phyloP scores from a whole-genome alignment of 2,329 filamentous ascomycete genomes.

The Fusarium avenaceum region DNA sequence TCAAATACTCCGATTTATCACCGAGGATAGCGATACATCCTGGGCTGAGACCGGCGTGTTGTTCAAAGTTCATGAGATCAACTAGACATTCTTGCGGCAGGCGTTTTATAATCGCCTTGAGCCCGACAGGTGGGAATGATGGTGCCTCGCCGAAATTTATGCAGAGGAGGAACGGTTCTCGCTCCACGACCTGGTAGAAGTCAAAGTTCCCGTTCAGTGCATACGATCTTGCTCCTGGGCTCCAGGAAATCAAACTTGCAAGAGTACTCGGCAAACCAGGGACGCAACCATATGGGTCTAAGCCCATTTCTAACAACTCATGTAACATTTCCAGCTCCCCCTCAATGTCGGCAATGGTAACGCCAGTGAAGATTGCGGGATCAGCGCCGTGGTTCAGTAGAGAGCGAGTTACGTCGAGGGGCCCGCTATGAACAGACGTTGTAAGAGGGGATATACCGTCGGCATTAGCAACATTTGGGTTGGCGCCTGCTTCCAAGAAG shows the following conservation, averaged over 20 bases:
- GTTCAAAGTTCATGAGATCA: slow-evolving; percentile 28
- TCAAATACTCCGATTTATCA: slow-evolving; percentile 2
- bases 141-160: neutral
- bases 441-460: slow-evolving; percentile 24
- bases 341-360: neutral
- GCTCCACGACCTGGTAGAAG: slow-evolving; percentile 30
- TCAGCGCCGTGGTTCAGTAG: slow-evolving; percentile 36
- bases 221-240: neutral
- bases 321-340: neutral
- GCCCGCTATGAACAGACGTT: slow-evolving; percentile 1
- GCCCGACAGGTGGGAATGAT: neutral
- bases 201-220: slow-evolving; percentile 41
- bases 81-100: slow-evolving; percentile 27
- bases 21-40: slow-evolving; percentile 22
- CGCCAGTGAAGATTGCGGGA: slow-evolving; percentile 6
- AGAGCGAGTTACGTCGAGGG: slow-evolving; percentile 6
- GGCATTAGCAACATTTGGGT: slow-evolving; percentile 29
- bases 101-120: slow-evolving; percentile 37
- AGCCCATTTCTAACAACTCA: slow-evolving; percentile 26
- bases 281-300: slow-evolving; percentile 21
- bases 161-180: slow-evolving; percentile 33
- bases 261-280: slow-evolving; percentile 9
- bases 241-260: slow-evolving; percentile 6
- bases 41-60: neutral
- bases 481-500: slow-evolving; percentile 39